phyloP scores from a whole-genome alignment of 2,329 filamentous ascomycete species.

The Tolypocladium amazonense region DNA sequence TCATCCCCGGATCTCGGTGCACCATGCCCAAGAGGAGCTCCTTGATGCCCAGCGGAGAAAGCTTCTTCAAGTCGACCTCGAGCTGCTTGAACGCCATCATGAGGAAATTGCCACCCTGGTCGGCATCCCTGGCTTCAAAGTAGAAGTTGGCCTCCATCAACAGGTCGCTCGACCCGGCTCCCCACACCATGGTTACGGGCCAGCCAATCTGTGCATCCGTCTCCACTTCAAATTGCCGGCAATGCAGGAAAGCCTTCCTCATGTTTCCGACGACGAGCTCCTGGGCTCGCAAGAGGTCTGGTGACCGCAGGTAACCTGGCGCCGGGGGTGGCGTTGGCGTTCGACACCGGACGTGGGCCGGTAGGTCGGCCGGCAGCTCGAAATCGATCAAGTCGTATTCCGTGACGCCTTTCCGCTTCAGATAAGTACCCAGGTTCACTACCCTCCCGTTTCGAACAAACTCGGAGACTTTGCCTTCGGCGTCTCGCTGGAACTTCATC shows the following conservation, averaged over 20 bases:
- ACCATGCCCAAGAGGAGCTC: constrained; percentile 33
- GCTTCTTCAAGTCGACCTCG: constrained; percentile 29
- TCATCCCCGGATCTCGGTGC: constrained; percentile 30
- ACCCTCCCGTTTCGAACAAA: constrained; percentile 42
- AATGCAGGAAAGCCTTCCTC: constrained; percentile 32
- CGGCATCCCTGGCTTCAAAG: constrained; percentile 28
- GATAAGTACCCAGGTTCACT: constrained; percentile 39
- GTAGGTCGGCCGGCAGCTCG: constrained; percentile 29
- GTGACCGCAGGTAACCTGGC: constrained; percentile 29
- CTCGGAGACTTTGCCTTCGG: constrained; percentile 40
- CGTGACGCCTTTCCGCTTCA: constrained; percentile 41
- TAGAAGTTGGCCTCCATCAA: constrained; percentile 32
- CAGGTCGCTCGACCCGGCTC: constrained; percentile 30
- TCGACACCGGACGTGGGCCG: constrained; percentile 31
- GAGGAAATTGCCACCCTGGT: constrained; percentile 27
- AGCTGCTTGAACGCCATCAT: constrained; percentile 33
- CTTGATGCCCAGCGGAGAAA: constrained; percentile 31
- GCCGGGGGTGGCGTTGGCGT: constrained; percentile 33
- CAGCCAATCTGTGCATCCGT: constrained; percentile 26
- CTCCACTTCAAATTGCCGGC: constrained; percentile 30
- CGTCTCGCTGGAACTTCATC: constrained; percentile 41
- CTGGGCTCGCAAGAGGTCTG: constrained; percentile 31
- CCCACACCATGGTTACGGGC: constrained; percentile 32
- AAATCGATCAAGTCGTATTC: constrained; percentile 41
- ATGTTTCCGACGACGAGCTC: constrained; percentile 32